Base-by-base conservation (phyloP, 805 yeast species). In the Candida tibetensis region DNA sequence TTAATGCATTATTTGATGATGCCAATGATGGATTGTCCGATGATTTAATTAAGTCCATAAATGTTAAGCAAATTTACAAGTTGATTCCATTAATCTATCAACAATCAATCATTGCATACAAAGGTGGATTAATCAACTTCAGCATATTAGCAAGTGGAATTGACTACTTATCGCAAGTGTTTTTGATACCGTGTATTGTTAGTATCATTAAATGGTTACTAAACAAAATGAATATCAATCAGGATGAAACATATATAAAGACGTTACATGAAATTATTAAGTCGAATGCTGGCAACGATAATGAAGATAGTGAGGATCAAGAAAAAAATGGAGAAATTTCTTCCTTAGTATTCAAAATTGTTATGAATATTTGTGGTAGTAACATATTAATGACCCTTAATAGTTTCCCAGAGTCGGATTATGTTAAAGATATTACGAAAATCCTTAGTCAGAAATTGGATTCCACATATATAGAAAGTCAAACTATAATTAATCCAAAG, bases 101-200 rank as follows among this genome's bases (percentile, higher is more conserved):
- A 44, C 90, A 87, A 53, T 82, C 87, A 0, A 67, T 86, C 9
- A 55, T 71, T 12, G 85, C 95, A 1, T 69, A 77, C 34, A 72
- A 74, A 16, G 59, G 71, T 17, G 77, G 76, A 1, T 60, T 77
- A 10, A 68, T 86, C 3, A 82, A 79, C 46, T 56, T 72, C 7
- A 81, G 80, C 3, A 73, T 79, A 4, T 66, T 88, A 28, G 72
- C 71, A 33, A 85, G 85, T 39, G 97, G 96, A 0, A 66, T 91
- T 25, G 97, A 90, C 52, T 88, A 90, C 52, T 84, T 91, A 48
- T 68, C 85, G 31, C 96, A 90, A 51, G 84, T 87, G 2, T 85
- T 86, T 45, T 66, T 91, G 46, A 67, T 85, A 1, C 57, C 76
- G 49, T 47, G 83, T 72, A 76, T 61, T 63, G 32, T 60, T 17